Conservation (phyloP, 2,329 filamentous ascomycete genomes). For the Aspergillus ruber region DNA sequence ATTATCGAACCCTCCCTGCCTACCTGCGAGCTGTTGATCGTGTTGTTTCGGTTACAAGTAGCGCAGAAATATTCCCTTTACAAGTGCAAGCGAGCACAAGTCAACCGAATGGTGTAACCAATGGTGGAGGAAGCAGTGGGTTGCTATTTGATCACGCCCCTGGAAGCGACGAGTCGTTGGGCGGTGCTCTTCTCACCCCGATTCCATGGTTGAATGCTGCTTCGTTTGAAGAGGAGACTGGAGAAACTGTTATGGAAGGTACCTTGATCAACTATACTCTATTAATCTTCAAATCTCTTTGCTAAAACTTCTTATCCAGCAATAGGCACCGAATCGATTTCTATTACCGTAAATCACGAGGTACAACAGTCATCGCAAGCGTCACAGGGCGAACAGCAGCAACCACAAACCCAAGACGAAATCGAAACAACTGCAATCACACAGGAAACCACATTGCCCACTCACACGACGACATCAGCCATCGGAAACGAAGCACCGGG, state of each 20-base stretch:
- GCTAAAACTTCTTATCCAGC: background rate
- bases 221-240: slow-evolving; percentile 21
- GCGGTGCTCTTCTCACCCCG: slow-evolving; percentile 83
- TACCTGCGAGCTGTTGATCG: slow-evolving; percentile 90
- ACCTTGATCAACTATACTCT: background rate
- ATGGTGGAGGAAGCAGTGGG: slow-evolving; percentile 30
- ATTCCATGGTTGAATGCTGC: slow-evolving; percentile 72
- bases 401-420: slow-evolving; percentile 5
- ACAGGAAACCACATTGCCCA: background rate
- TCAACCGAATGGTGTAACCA: slow-evolving; percentile 51
- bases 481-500: slow-evolving; percentile 16
- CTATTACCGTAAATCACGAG: background rate
- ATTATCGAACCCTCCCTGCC: slow-evolving; percentile 74
- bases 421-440: background rate
- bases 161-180: slow-evolving; percentile 81
- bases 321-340: background rate
- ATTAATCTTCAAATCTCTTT: background rate
- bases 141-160: slow-evolving; percentile 39
- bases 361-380: background rate
- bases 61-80: slow-evolving; percentile 73
- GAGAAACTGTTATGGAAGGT: slow-evolving; percentile 15
- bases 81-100: slow-evolving; percentile 29
- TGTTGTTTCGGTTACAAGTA: slow-evolving; percentile 81
- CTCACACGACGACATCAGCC: slow-evolving; percentile 1
- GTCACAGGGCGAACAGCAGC: background rate